Evolutionary conservation across 78 protist genomes (phyloP).

Genomic region (Polysphondylium violaceum): DNA sequence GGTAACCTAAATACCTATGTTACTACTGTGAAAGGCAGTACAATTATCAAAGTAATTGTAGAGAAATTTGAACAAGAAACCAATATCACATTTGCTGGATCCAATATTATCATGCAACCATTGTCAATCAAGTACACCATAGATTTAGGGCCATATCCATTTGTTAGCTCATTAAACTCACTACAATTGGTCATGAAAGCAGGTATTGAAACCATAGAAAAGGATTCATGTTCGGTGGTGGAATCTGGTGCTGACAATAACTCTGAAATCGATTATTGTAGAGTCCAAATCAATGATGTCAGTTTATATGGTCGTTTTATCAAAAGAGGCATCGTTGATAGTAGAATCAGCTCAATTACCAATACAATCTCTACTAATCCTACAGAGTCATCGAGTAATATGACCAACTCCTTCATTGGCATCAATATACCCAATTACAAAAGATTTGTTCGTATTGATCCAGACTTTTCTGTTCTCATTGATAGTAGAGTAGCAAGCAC

Average conservation of each 20-base stretch:
- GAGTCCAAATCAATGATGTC: conserved; percentile 6
- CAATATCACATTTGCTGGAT: conserved; percentile 20
- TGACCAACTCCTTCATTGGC: conserved; percentile 1
- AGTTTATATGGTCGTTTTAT: conserved; percentile 19
- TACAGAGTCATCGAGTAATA: not conserved
- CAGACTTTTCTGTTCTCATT: conserved; percentile 19
- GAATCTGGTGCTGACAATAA: not conserved
- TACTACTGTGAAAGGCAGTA: too few relatives aligned
- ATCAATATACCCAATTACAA: conserved; percentile 6
- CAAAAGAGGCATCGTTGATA: conserved; percentile 23
- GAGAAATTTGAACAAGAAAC: conserved; percentile 1
- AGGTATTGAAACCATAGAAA: not conserved
- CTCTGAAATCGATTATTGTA: not conserved
- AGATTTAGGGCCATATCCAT: not conserved
- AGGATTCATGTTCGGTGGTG: not conserved
- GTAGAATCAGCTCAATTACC: not conserved
- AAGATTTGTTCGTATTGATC: not conserved
- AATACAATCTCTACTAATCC: not conserved
- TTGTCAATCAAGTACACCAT: conserved; percentile 48
- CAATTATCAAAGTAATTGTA: not conserved
- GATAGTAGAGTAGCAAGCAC: not conserved
- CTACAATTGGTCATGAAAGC: conserved; percentile 35
- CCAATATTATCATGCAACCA: conserved; percentile 9
- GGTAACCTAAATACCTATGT: too few relatives aligned
- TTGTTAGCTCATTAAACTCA: not conserved